Base-by-base conservation (phyloP, 2,329 filamentous ascomycete genomes). In the Aureobasidium mangrovei region DNA sequence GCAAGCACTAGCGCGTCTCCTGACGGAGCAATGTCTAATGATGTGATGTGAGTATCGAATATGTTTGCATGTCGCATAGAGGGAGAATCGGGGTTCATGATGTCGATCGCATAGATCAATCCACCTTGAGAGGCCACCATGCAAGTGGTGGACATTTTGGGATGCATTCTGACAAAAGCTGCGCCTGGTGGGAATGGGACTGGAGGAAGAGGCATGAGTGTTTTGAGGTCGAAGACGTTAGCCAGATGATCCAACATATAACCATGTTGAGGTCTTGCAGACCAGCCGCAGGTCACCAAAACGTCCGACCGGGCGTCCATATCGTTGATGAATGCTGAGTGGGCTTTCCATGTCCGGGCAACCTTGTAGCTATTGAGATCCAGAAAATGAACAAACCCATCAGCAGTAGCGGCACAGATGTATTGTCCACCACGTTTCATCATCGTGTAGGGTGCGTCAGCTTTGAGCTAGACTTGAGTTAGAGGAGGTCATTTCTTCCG, bases 261-360 rank as follows among this genome's bases (percentile, higher is more conserved):
- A 39, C 83, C 82, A 35, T 85, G 82, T 60, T 88, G 77, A 64
- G 91, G 89, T 60, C 91, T 82, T 27, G 89, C 79, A 1, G 91
- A 95, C 70, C 88, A 95, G 35, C 93, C 93, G 68, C 93, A 98
- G 4, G 93, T 97, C 26, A 97, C 86, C 53, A 98, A 83, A 61
- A 93, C 93, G 68, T 97, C 91, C 64, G 93, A 88, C 65, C 93
- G 88, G 7, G 91, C 89, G 72, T 98, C 93, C 88, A 98, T 96
- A 68, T 97, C 91, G 68, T 89, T 95, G 67, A 98, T 88, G 49
- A 84, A 81, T 7, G 88, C 87, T 1, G 85, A 85, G 66, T 98
- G 93, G 0, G 91, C 90, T 66, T 88, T 88, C 87, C 93, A 98
- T 8, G 82, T 82, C 67, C 91, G 94, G 61, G 93, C 76, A 4